Evolutionary conservation across 1,139 yeast species (phyloP), one percentile per base, ranked within the genome.

Genomic region (Dujonia santamariae): DNA sequence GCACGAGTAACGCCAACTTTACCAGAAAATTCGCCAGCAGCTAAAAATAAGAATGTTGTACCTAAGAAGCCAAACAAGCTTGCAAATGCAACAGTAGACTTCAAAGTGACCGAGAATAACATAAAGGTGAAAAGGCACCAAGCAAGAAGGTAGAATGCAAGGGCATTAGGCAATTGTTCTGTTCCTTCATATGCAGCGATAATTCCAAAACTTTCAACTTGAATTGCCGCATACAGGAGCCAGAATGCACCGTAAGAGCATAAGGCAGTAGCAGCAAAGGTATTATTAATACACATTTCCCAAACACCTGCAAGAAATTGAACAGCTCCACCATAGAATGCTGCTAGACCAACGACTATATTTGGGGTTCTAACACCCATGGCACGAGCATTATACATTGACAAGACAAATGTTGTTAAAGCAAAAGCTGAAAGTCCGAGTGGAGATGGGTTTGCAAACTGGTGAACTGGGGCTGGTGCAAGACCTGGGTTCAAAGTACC

Each of bases 241-340:
- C 90, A 84, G 58, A 82, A 84, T 7, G 85, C 86, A 35, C 90
- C 90, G 51, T 80, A 84, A 37, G 83, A 75, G 34, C 79, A 63
- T 52, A 84, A 75, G 7, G 80, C 83, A 24, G 80, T 75, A 48
- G 72, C 74, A 30, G 81, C 82, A 56, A 76, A 80, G 7, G 84
- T 75, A 56, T 82, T 82, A 40, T 84, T 85, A 34, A 74, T 64
- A 32, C 74, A 67, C 42, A 80, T 62, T 47, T 84, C 84, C 76
- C 83, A 73, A 31, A 78, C 50, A 23, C 90, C 90, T 15, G 84
- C 79, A 40, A 79, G 65, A 35, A 81, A 59, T 51, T 80, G 84
- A 36, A 76, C 72, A 24, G 72, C 65, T 29, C 90, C 90, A 17
- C 88, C 85, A 31, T 70, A 70, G 41, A 72, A 72, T 26, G 55